These are phyloP conservation scores for Bothriochloa decipiens DNA, from an alignment of 176 grass and related monocot species.

Conservation along the genomic window DNA sequence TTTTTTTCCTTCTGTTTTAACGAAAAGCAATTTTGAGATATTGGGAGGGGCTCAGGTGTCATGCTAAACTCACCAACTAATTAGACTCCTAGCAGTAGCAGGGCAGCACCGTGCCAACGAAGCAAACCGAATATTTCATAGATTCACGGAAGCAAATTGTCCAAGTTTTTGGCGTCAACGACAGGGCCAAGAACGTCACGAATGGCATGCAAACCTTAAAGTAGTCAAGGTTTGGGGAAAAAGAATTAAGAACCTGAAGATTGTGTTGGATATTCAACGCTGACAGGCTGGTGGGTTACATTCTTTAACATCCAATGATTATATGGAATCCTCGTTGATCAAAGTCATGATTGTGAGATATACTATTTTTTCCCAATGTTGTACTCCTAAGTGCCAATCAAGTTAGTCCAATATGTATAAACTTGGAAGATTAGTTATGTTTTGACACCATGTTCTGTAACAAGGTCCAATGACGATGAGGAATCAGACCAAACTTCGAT, in stretches of 20 bases:
- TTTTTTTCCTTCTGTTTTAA: too few relatives aligned
- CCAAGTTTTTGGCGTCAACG: not conserved
- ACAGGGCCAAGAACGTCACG: not conserved
- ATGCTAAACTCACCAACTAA: too few relatives aligned
- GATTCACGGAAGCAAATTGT: not conserved
- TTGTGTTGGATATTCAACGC: constrained; percentile 27
- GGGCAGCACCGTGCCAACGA: not conserved
- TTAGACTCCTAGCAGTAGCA: not conserved
- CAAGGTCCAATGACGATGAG: not conserved
- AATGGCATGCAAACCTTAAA: constrained; percentile 5
- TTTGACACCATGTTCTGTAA: too few relatives aligned
- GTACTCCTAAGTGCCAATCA: too few relatives aligned
- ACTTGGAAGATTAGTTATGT: too few relatives aligned
- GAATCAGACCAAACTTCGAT: not conserved
- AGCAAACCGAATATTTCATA: not conserved
- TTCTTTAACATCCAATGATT: not conserved
- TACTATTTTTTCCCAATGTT: too few relatives aligned
- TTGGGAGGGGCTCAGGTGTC: too few relatives aligned
- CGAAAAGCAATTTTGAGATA: too few relatives aligned
- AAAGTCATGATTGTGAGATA: too few relatives aligned
- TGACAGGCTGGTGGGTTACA: not conserved
- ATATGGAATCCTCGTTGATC: too few relatives aligned
- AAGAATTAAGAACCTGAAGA: not conserved
- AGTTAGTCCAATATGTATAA: not conserved
- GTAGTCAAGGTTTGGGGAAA: not conserved